Evolutionary conservation across 2,329 filamentous ascomycete genomes (phyloP), one percentile per base, ranked within the genome.

Genomic region (Pleurostoma richardsiae): DNA sequence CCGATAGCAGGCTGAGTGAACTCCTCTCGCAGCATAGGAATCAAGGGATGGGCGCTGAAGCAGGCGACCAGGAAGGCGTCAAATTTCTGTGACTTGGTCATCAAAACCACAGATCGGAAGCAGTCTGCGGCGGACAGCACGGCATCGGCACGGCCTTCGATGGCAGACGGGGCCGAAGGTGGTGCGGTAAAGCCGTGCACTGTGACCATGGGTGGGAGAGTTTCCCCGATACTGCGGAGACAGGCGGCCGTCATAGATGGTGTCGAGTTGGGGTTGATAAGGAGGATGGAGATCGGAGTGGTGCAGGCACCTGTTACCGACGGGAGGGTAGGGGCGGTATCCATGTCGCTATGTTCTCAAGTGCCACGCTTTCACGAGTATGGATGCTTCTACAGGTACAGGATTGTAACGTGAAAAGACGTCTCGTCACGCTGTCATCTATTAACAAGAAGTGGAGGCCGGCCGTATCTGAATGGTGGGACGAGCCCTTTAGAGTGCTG

Each of bases 231-330:
- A 41, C 68, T 69, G 10, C 62, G 58, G 1, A 79, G 58, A 57
- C 73, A 77, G 39, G 68, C 70, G 31, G 76, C 65, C 27, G 80
- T 83, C 77, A 83, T 84, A 43, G 69, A 68, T 51, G 64, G 53
- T 1, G 75, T 80, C 8, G 77, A 80, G 60, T 84, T 84, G 26
- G 81, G 80, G 57, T 85, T 83, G 65, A 84, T 79, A 52, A 84
- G 65, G 38, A 83, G 70, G 49, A 82, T 76, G 47, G 56, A 65
- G 49, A 61, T 63, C 29, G 44, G 47, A 27, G 33, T 46, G 19
- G 43, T 49, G 3, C 39, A 45, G 4, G 41, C 38, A 27, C 49
- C 49, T 19, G 47, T 47, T 30, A 51, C 49, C 3, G 49, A 49
- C 0, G 40, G 43, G 8, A 49, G 44, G 3, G 10, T 19, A 19